Evolutionary conservation across 2,329 filamentous ascomycete genomes (phyloP).

Genomic region (Diaporthe sp.): DNA sequence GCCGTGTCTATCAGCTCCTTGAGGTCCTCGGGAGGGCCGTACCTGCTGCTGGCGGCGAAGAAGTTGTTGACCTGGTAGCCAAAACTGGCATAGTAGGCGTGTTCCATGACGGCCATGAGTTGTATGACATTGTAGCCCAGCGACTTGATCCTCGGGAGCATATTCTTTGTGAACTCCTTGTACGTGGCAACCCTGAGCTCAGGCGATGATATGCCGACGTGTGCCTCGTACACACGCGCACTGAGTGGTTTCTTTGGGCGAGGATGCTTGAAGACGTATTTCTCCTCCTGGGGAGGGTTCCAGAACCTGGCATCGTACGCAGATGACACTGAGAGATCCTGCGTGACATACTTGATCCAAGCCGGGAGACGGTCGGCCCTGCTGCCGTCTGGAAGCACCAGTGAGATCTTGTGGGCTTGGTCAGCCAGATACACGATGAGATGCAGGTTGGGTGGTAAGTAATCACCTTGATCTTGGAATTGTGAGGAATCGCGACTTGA

Average conservation of each 20-base stretch:
- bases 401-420: conserved; percentile 72
- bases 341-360: conserved; percentile 98
- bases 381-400: conserved; percentile 82
- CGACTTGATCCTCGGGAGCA: conserved; percentile 89
- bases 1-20: conserved; percentile 97
- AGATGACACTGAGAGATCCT: conserved; percentile 89
- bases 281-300: conserved; percentile 84
- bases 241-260: conserved; percentile 86
- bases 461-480: conserved; percentile 91
- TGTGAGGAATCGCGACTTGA: conserved; percentile 84
- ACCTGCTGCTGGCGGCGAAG: conserved; percentile 96
- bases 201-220: conserved; percentile 95
- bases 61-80: conserved; percentile 99
- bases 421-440: not conserved
- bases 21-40: conserved; percentile 91
- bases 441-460: not conserved
- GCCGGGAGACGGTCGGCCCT: conserved; percentile 89
- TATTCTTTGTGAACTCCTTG: conserved; percentile 95
- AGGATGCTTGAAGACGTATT: conserved; percentile 85
- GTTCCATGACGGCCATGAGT: conserved; percentile 99
- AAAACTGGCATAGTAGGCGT: conserved; percentile 99
- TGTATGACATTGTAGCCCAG: conserved; percentile 98
- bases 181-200: conserved; percentile 91
- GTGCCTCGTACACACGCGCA: conserved; percentile 96
- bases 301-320: conserved; percentile 96